Base-by-base conservation (phyloP, 2,329 filamentous ascomycete species). In the Eutypa lata region DNA sequence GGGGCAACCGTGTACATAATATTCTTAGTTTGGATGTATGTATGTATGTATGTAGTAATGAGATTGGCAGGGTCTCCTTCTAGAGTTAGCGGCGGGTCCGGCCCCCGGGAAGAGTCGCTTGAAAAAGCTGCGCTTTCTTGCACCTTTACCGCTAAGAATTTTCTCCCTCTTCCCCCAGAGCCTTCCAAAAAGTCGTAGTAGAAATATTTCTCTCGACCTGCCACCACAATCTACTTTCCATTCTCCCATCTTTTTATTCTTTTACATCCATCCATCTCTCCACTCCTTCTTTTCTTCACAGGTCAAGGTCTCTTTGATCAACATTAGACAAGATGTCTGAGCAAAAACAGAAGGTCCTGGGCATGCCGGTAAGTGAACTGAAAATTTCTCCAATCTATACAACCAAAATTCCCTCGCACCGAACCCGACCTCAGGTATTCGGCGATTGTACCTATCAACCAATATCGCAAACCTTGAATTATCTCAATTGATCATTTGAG, bases 291-390 rank as follows among this genome's bases (percentile, higher is more conserved):
- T 70, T 65, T 45, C 22, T 24, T 72, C 60, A 62, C 62, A 61
- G 59, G 61, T 69, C 66, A 64, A 64, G 67, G 63, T 70, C n/a
- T 71, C 67, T 72, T 73, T 73, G 71, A 74, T 70, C 70, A 71
- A 71, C 71, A 63, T 65, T 68, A 68, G 71, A 69, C 74, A 81
- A 71, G 68, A 84, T 84, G 81, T 75, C 80, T 67, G 74, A 81
- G 60, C n/a, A n/a, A n/a, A 75, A 81, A 68, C 74, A 77, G 63
- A 81, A 76, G 72, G 77, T 87, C 68, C 68, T 86, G 79, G 84
- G 84, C 81, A 86, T 87, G 81, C 81, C 82, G 73, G 83, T 87
- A 63, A 65, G 62, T 62, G n/a, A 51, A 18, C 21, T 33, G 45
- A 55, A 33, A 28, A 40, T 33, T 52, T 52, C 43, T 46, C 31